Base-by-base conservation (phyloP, 192 early-diverging fungal species). In the Coemansia pectinata region DNA sequence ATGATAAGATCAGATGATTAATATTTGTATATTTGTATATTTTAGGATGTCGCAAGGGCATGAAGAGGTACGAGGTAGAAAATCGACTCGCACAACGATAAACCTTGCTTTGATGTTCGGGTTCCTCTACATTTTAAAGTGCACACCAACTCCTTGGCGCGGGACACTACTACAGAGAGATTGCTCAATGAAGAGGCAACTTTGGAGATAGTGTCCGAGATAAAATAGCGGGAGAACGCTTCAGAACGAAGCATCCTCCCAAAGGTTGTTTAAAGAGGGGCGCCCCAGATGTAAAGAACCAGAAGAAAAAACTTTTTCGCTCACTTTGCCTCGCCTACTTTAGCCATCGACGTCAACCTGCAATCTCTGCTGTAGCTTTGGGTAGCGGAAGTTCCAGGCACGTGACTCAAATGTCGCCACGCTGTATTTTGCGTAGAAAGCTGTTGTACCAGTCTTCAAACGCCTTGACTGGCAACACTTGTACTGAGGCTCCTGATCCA, bases 401-500 rank as follows among this genome's bases (percentile, higher is more conserved):
- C 55, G 55, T 58, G 55, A 58, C 17, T 55, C 8, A 75, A 19
- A 93, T 91, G 72, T 95, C 55, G 55, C 55, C 89, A 15, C 84
- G 77, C 69, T 91, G 90, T 34, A 92, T 65, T 71, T 95, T 95
- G 62, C 91, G 78, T 47, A 89, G 78, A 19, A 93, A 86, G 29
- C 83, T 86, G 59, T 89, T 84, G 80, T 91, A 95, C 95, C 95
- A 95, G 23, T 90, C 88, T 40, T 91, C 88, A 59, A 96, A 91
- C 7, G 81, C 88, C 73, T 87, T 90, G 58, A 91, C 79, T 1
- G 88, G 90, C 59, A 93, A 71, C 47, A 84, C 76, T 70, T 85
- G 70, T 15, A 72, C 85, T 7, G 64, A 23, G 8, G 76, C 77
- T 55, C 55, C 81, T 12, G 68, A 83, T 47, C 71, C 86, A 62